Evolutionary conservation across 495 filamentous ascomycete genomes (phyloP).

Genomic region (Aspergillus heteromorphus): DNA sequence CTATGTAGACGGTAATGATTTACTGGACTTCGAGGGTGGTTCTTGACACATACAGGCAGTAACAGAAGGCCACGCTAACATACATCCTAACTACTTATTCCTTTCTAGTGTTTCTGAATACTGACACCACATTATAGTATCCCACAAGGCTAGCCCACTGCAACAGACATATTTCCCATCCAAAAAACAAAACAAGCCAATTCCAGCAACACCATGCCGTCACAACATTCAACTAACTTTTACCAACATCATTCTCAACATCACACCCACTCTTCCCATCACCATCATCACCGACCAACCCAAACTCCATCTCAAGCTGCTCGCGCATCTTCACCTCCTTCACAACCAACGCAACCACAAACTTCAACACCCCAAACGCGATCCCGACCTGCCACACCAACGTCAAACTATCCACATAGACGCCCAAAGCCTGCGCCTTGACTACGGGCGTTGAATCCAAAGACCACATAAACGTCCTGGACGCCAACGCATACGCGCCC

Average conservation of each 20-base stretch:
- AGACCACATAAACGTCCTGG: background rate
- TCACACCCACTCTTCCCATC: too few species aligned
- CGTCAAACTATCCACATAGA: background rate
- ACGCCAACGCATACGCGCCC: background rate
- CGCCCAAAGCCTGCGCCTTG: background rate
- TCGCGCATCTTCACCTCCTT: background rate
- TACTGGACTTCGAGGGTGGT: background rate
- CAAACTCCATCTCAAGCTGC: background rate
- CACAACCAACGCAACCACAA: background rate
- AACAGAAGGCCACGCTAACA: too few species aligned
- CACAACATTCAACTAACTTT: too few species aligned
- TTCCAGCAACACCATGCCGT: too few species aligned
- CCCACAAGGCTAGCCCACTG: too few species aligned
- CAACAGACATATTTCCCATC: too few species aligned
- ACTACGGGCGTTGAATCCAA: background rate
- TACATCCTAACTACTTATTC: too few species aligned
- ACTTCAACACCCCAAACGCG: background rate
- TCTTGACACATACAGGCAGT: background rate
- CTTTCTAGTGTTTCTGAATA: too few species aligned
- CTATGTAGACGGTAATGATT: background rate
- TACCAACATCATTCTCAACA: too few species aligned
- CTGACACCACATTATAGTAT: too few species aligned
- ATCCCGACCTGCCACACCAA: background rate
- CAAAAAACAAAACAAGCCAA: too few species aligned
- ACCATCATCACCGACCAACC: background rate